phyloP scores from a whole-genome alignment of 305 asterid species.

The Fraxinus xanthoxyloides region DNA sequence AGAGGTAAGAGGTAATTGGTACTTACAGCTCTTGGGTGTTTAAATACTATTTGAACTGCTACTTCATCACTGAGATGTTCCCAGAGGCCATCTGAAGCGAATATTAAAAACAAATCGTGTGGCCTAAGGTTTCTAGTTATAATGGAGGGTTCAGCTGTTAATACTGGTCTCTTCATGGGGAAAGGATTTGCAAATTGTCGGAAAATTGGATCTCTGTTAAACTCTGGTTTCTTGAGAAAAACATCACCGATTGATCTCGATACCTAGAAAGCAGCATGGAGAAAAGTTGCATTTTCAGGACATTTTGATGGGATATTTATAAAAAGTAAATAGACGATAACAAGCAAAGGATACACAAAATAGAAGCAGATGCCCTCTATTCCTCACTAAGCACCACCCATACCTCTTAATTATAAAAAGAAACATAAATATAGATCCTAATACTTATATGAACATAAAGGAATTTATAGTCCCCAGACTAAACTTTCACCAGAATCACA shows the following conservation, averaged over 20 bases:
- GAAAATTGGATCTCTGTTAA: conserved; percentile 67
- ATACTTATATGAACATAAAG: too few species aligned
- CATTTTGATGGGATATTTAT: conserved; percentile 9
- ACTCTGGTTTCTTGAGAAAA: conserved; percentile 88
- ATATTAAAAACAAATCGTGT: conserved; percentile 74
- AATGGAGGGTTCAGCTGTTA: conserved; percentile 91
- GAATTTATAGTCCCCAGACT: too few species aligned
- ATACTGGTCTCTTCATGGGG: conserved; percentile 74
- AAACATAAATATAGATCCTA: too few species aligned
- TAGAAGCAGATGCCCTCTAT: conserved; percentile 21
- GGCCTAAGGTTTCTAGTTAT: conserved; percentile 71
- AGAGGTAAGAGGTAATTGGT: background rate
- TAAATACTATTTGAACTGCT: conserved; percentile 77
- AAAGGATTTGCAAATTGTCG: conserved; percentile 54
- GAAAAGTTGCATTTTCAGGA: background rate
- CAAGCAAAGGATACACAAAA: background rate
- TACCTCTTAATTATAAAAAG: conserved; percentile 33
- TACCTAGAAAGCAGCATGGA: conserved; percentile 49
- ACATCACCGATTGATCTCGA: conserved; percentile 95
- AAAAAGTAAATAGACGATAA: background rate
- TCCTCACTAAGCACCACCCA: conserved; percentile 31
- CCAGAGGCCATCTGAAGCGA: conserved; percentile 99
- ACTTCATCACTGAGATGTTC: conserved; percentile 79
- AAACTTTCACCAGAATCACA: too few species aligned
- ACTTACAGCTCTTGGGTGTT: conserved; percentile 85